Percentiles rank a stretch among this genome's conserved stretches.
Conservation (phyloP, 2,329 filamentous ascomycete species). For the Fusarium annulatum region DNA sequence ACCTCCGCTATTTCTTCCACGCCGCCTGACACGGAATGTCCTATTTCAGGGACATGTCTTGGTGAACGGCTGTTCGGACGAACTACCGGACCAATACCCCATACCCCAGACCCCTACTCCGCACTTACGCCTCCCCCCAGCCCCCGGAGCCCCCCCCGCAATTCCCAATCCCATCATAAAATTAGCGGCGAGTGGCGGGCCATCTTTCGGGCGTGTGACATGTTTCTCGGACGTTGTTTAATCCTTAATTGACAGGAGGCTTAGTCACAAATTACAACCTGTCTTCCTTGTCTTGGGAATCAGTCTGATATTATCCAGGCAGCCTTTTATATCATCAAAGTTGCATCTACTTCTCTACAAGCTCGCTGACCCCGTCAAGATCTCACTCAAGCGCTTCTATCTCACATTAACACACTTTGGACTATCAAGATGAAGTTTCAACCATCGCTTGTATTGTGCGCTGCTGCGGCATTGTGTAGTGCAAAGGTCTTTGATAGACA, state of each 20-base stretch:
- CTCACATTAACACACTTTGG: not conserved
- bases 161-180: not conserved
- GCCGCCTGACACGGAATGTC: rapidly evolving
- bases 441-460: not conserved
- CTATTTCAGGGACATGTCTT: not conserved
- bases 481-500: not conserved
- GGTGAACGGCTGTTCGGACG: not conserved
- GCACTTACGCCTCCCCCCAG: not conserved
- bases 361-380: rapidly evolving
- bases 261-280: no score
- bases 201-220: not conserved
- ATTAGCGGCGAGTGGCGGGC: not conserved
- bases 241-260: not conserved
- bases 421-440: not conserved
- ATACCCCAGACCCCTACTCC: not conserved
- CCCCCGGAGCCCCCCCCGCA: not conserved
- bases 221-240: not conserved
- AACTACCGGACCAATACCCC: not conserved
- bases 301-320: no score
- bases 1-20: not conserved
- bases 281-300: rapidly evolving
- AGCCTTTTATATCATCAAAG: not conserved
- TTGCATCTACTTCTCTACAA: not conserved
- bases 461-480: not conserved
- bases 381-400: rapidly evolving